These are phyloP conservation scores for Yarrowia sp. DNA, from an alignment of 805 yeast genomes.

Conservation along the genomic window DNA sequence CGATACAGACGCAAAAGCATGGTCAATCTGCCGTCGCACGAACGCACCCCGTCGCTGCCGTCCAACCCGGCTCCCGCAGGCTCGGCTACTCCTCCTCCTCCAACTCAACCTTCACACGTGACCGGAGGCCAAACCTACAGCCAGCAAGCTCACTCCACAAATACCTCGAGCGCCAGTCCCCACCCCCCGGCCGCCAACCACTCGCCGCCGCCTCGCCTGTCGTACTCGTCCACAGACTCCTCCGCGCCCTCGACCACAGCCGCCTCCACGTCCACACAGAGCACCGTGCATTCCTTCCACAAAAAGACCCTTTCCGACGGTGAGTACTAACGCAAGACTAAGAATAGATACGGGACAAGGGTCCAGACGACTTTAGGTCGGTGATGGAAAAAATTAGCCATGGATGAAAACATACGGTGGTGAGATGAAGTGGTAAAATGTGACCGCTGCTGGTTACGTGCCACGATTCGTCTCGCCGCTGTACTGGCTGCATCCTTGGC, in stretches of 20 bases:
- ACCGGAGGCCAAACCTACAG: slow-evolving; percentile 18
- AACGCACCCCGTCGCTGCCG: slow-evolving; percentile 27
- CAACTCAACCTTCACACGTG: slow-evolving; percentile 27
- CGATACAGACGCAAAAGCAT: slow-evolving; percentile 33
- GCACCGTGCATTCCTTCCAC: slow-evolving; percentile 28
- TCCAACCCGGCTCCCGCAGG: neutral
- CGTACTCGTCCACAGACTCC: slow-evolving; percentile 36
- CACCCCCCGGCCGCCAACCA: neutral
- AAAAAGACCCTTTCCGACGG: slow-evolving; percentile 22
- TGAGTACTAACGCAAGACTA: slow-evolving; percentile 4
- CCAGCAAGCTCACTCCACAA: slow-evolving; percentile 32
- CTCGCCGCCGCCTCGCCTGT: slow-evolving; percentile 33
- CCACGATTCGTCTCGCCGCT: no score
- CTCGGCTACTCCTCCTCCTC: no score
- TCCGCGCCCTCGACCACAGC: slow-evolving; percentile 31
- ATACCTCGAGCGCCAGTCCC: neutral
- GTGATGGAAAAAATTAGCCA: no score
- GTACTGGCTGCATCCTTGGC: no score
- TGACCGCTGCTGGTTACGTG: no score
- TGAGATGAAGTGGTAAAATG: no score
- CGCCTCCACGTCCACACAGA: slow-evolving; percentile 19
- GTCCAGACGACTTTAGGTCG: no score
- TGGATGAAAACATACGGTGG: no score
- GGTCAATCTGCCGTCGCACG: slow-evolving; percentile 30
- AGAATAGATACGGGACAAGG: no score